Conservation (phyloP, 2,329 filamentous ascomycete genomes). For the Curvularia spicifera region DNA sequence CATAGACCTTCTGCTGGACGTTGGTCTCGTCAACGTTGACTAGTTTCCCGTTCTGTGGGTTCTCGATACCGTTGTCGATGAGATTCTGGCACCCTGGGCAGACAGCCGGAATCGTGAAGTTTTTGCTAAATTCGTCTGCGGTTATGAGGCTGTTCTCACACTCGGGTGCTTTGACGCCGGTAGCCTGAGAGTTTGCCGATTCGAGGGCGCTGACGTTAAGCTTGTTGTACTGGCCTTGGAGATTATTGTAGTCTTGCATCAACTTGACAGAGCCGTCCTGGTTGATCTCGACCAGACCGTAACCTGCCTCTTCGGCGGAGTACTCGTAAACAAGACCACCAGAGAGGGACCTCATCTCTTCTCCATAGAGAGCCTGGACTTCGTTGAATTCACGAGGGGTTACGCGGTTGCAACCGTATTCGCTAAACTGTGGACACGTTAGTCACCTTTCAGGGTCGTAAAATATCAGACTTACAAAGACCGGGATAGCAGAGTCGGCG, state of each 20-base stretch:
- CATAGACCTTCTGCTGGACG: slow-evolving; percentile 65
- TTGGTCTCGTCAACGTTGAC: slow-evolving; percentile 63
- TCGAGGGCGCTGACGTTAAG: slow-evolving; percentile 74
- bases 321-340: slow-evolving; percentile 85
- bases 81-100: slow-evolving; percentile 73
- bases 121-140: slow-evolving; percentile 69
- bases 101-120: slow-evolving; percentile 77
- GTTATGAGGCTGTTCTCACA: slow-evolving; percentile 73
- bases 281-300: slow-evolving; percentile 57
- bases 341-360: slow-evolving; percentile 73
- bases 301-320: slow-evolving; percentile 70
- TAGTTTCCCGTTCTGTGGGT: slow-evolving; percentile 64
- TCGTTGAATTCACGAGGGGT: slow-evolving; percentile 76
- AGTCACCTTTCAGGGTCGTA: not conserved
- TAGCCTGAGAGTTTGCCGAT: slow-evolving; percentile 64
- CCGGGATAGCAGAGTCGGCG: slow-evolving; percentile 68
- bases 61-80: slow-evolving; percentile 76
- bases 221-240: slow-evolving; percentile 76
- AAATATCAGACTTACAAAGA: slow-evolving; percentile 60
- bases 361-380: slow-evolving; percentile 73
- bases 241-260: slow-evolving; percentile 64
- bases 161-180: slow-evolving; percentile 62
- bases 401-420: slow-evolving; percentile 75
- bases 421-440: slow-evolving; percentile 63
- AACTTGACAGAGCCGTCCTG: slow-evolving; percentile 53